Base-by-base conservation (phyloP, 2,329 filamentous ascomycete species). In the Cercospora citrullina region DNA sequence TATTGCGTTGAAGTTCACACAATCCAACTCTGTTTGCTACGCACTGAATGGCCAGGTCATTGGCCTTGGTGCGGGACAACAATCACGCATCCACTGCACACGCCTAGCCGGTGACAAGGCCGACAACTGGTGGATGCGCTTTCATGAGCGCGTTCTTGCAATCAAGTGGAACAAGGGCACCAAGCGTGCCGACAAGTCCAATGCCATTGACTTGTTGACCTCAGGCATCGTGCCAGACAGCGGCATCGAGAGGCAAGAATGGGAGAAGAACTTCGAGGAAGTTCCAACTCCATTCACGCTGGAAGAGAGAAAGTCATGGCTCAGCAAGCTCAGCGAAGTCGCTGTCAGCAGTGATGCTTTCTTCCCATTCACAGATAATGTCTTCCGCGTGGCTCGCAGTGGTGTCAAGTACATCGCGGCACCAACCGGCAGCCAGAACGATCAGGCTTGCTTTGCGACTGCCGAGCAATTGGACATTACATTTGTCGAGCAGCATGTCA, bases 81-180 rank as follows among this genome's bases (percentile, higher is more conserved):
- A 99, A 84, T 96, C 92, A 70, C 91, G 95, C 74, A 99, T 99
- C 75, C 95, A 99, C 87, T 99, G 95, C 88, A 99, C 95, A 51
- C 91, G 95, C 73, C 88, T 99, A 62, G 95, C 95, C 10, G 95
- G 95, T 69, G 94, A 98, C 85, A 99, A 99, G 86, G 93, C 94
- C 60, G 95, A 99, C 82, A 97, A 96, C 86, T 98, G 94, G 94
- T 99, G 94, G 95, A 91, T 99, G 86, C 91, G 95, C 77, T 98
- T 98, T 89, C 92, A 97, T 84, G 90, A 92, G 74, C 90, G 92
- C 63, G 92, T 95, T 12, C 86, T 98, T 60, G 86, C 84, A 77
- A 90, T 99, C 80, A 92, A 94, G 84, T 99, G 93, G 92, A 97
- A 97, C 87, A 94, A 95, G 84, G 94, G 95, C 76, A 93, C 91